Evolutionary conservation across 106 monocot genomes (phyloP).

Genomic region (Phalaenopsis equestris): DNA sequence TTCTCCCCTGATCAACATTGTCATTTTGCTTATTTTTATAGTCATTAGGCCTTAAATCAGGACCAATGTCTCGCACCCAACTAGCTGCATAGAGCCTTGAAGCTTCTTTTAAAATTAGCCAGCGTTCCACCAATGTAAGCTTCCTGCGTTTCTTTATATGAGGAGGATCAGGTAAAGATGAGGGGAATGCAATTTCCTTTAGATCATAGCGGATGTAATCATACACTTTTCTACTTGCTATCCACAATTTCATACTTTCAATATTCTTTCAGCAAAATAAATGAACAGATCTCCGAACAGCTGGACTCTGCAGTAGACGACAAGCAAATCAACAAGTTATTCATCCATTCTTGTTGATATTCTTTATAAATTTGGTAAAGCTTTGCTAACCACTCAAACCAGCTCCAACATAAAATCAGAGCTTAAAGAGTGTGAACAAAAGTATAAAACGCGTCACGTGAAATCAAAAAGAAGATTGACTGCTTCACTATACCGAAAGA

Average conservation of each 20-base stretch:
- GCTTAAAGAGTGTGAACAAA: neutral
- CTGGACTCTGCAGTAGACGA: neutral
- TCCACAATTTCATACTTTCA: conserved; percentile 37
- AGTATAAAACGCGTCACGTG: neutral
- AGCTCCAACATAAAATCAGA: too few species aligned
- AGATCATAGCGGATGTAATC: conserved; percentile 77
- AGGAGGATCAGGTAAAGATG: conserved; percentile 82
- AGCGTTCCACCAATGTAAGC: conserved; percentile 47
- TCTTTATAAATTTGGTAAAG: too few species aligned
- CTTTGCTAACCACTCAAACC: too few species aligned
- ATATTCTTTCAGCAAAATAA: neutral
- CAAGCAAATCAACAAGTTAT: neutral
- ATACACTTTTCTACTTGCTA: conserved; percentile 52
- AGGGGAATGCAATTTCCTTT: conserved; percentile 91
- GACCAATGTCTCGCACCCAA: conserved; percentile 66
- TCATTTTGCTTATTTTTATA: conserved; percentile 8
- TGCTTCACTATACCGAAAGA: neutral
- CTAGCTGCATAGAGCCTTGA: conserved; percentile 73
- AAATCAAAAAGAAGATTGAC: neutral
- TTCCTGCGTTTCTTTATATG: conserved; percentile 38
- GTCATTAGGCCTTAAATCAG: conserved; percentile 32
- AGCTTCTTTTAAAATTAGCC: conserved; percentile 61
- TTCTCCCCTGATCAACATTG: neutral
- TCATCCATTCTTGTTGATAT: neutral
- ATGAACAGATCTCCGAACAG: neutral